These are phyloP conservation scores for Prunus padus DNA, from an alignment of 306 rosid genomes.

Conservation along the genomic window DNA sequence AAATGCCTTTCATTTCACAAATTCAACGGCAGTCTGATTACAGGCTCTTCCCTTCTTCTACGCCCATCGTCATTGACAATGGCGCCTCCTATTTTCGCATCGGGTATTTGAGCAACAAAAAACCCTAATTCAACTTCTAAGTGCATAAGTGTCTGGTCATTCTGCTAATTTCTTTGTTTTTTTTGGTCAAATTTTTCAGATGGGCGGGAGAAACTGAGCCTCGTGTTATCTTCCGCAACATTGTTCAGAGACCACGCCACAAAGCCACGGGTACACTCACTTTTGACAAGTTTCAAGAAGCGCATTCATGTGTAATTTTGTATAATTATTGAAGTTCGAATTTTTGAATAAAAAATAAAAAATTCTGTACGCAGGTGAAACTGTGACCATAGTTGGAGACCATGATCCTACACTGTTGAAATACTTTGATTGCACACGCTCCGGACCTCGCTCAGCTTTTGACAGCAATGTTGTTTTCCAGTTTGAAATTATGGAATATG, in stretches of 20 bases:
- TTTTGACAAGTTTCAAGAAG: neutral
- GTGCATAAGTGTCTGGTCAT: neutral
- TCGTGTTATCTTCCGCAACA: conserved; percentile 94
- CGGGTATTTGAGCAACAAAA: conserved; percentile 40
- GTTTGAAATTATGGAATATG: conserved; percentile 97
- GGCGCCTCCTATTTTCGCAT: conserved; percentile 87
- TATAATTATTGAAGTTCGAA: neutral
- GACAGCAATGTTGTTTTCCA: conserved; percentile 69
- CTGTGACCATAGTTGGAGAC: conserved; percentile 84
- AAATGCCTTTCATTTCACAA: conserved; percentile 66
- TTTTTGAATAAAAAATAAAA: neutral
- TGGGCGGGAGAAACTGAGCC: conserved; percentile 98
- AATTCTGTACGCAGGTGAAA: conserved; percentile 54
- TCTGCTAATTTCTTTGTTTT: neutral
- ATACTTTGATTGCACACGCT: conserved; percentile 80
- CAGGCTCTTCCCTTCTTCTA: conserved; percentile 46
- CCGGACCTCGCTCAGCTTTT: conserved; percentile 65
- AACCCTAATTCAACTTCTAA: conserved; percentile 46
- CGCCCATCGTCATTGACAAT: conserved; percentile 84
- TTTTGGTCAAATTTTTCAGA: conserved; percentile 32
- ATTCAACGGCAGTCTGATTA: conserved; percentile 64
- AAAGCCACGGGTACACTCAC: conserved; percentile 61
- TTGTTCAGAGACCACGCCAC: conserved; percentile 98
- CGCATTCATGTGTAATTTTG: neutral
- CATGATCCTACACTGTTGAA: conserved; percentile 73